Evolutionary conservation across 768 basidiomycete species (phyloP).

Genomic region (Amanita inopinata): DNA sequence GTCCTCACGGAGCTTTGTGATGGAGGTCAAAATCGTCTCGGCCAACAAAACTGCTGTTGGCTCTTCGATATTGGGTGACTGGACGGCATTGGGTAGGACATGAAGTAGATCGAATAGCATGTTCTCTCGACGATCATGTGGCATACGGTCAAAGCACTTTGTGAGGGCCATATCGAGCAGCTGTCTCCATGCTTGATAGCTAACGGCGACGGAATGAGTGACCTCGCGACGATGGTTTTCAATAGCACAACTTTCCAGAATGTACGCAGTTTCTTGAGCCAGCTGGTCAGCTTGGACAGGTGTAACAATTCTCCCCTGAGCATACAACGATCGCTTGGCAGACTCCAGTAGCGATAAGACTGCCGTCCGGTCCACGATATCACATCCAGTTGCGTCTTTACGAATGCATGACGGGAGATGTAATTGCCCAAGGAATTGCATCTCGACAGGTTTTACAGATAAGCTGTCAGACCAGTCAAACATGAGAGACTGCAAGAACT

Average conservation of each 20-base stretch:
- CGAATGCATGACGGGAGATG: constrained; percentile 65
- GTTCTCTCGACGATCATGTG: constrained; percentile 74
- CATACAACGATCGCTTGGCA: constrained; percentile 51
- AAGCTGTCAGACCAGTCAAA: constrained; percentile 84
- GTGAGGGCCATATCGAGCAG: constrained; percentile 78
- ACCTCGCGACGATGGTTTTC: constrained; percentile 87
- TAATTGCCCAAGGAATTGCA: constrained; percentile 57
- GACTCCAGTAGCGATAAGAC: constrained; percentile 59
- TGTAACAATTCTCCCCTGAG: constrained; percentile 58
- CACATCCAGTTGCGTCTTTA: constrained; percentile 62
- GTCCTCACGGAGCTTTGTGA: constrained; percentile 86
- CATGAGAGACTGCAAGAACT: constrained; percentile 77
- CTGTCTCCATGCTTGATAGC: constrained; percentile 79
- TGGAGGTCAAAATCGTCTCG: constrained; percentile 69
- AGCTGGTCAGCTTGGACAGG: constrained; percentile 57
- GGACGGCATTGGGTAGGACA: constrained; percentile 63
- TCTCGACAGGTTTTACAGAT: constrained; percentile 41
- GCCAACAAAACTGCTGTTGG: constrained; percentile 75
- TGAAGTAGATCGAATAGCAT: constrained; percentile 88
- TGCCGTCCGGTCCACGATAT: constrained; percentile 68
- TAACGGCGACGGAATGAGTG: constrained; percentile 52
- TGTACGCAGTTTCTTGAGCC: constrained; percentile 57
- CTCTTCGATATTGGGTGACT: constrained; percentile 55
- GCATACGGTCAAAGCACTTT: constrained; percentile 78
- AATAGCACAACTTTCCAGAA: constrained; percentile 74